phyloP scores from a whole-genome alignment of 1,139 yeast genomes.

The Candida freyschussii region DNA sequence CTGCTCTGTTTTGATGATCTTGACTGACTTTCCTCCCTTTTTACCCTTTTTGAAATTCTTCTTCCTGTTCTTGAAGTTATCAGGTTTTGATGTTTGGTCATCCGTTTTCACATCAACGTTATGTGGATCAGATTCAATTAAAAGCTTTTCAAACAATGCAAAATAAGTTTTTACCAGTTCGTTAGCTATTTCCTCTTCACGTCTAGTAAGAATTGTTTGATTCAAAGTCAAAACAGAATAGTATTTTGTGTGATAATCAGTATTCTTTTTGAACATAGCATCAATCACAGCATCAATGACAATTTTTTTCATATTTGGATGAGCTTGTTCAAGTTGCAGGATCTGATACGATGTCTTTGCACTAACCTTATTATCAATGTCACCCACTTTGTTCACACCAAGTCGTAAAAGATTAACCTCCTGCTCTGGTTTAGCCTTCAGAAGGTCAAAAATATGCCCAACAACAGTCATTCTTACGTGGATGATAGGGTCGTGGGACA shows the following conservation, averaged over 20 bases:
- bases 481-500: slow-evolving; percentile 88
- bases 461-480: slow-evolving; percentile 81
- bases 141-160: slow-evolving; percentile 76
- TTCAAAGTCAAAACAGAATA: slow-evolving; percentile 84
- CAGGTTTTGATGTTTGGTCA: slow-evolving; percentile 31
- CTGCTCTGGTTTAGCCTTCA: slow-evolving; percentile 90
- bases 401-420: slow-evolving; percentile 85
- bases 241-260: slow-evolving; percentile 84
- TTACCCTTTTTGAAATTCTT: slow-evolving; percentile 51
- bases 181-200: slow-evolving; percentile 77
- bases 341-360: slow-evolving; percentile 83
- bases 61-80: slow-evolving; percentile 45
- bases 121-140: slow-evolving; percentile 62
- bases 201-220: slow-evolving; percentile 82
- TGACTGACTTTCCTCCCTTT: slow-evolving; percentile 81
- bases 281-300: slow-evolving; percentile 78
- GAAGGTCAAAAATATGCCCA: slow-evolving; percentile 70
- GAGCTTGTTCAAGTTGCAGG: slow-evolving; percentile 79
- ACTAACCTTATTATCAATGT: slow-evolving; percentile 82
- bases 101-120: slow-evolving; percentile 35
- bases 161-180: slow-evolving; percentile 78
- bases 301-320: slow-evolving; percentile 91
- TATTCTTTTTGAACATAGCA: slow-evolving; percentile 66
- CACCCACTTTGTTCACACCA: slow-evolving; percentile 94
- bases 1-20: slow-evolving; percentile 58